phyloP scores from a whole-genome alignment of 805 yeast species.

The Nematodospora valgi region DNA sequence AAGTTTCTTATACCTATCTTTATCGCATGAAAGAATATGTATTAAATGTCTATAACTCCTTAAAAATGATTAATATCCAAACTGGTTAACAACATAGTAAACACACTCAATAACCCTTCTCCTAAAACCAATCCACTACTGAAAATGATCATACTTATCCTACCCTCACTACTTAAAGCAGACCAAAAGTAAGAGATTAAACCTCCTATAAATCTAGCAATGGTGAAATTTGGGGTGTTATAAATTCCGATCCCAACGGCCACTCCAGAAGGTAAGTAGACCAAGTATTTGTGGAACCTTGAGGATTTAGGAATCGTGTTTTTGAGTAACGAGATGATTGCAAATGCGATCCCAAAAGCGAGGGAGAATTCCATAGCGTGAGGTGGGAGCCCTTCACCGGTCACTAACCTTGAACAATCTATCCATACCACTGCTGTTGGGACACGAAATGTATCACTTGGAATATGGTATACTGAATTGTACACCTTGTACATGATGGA shows the following conservation, averaged over 20 bases:
- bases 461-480: conserved; percentile 79
- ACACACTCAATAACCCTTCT: conserved; percentile 84
- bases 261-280: conserved; percentile 85
- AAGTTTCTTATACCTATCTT: too few species aligned
- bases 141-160: conserved; percentile 74
- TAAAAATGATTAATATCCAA: conserved; percentile 39
- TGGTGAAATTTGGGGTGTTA: conserved; percentile 88
- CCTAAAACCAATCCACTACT: conserved; percentile 93
- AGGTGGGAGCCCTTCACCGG: conserved; percentile 88
- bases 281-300: conserved; percentile 37
- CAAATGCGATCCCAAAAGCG: conserved; percentile 65
- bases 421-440: conserved; percentile 98
- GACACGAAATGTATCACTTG: conserved; percentile 74
- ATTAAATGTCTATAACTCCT: too few species aligned
- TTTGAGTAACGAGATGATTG: conserved; percentile 59
- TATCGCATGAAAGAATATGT: too few species aligned
- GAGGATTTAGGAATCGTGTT: conserved; percentile 48
- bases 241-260: conserved; percentile 97
- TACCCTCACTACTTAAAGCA: conserved; percentile 11
- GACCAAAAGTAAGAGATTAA: conserved; percentile 60
- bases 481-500: conserved; percentile 80
- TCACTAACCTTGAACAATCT: conserved; percentile 89
- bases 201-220: conserved; percentile 93
- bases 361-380: conserved; percentile 61
- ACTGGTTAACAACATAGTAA: conserved; percentile 75